Evolutionary conservation across 164 flowering plant genomes (phyloP).

Genomic region (Piper longum): DNA sequence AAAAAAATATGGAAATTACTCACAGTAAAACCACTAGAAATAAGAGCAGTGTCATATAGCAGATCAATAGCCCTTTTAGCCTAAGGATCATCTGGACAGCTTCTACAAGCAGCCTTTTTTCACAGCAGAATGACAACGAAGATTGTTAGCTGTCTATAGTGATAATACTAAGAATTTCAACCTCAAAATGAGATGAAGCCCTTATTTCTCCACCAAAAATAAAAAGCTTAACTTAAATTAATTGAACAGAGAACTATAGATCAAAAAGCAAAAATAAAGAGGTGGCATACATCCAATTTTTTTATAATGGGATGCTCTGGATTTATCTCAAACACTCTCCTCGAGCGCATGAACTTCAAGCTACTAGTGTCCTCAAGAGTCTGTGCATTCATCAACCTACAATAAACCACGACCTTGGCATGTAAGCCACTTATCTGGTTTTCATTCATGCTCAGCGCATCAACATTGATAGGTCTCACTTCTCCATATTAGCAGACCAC

Average conservation of each 20-base stretch:
- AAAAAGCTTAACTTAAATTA: no score
- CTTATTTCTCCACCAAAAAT: no score
- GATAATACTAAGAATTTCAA: not conserved
- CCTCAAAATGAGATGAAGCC: no score
- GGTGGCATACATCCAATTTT: constrained; percentile 2
- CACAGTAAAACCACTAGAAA: constrained; percentile 12
- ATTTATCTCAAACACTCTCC: constrained; percentile 15
- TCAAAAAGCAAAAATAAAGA: no score
- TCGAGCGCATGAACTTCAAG: constrained; percentile 11
- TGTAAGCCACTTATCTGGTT: not conserved
- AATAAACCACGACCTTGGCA: not conserved
- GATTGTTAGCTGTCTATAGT: not conserved
- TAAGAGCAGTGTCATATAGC: constrained; percentile 10
- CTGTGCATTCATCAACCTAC: constrained; percentile 22
- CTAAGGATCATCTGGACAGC: constrained; percentile 8
- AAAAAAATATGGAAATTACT: constrained; percentile 2
- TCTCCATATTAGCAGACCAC: constrained; percentile 98
- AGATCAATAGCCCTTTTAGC: constrained; percentile 11
- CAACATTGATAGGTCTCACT: constrained; percentile 20
- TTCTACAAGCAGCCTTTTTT: constrained; percentile 2
- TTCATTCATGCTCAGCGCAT: not conserved
- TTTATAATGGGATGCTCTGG: constrained; percentile 12
- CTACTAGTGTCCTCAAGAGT: constrained; percentile 12
- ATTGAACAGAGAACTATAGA: no score
- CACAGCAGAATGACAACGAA: constrained; percentile 31